These are phyloP conservation scores for Linaria vulgaris DNA, from an alignment of 257 asterid genomes.

Conservation along the genomic window DNA sequence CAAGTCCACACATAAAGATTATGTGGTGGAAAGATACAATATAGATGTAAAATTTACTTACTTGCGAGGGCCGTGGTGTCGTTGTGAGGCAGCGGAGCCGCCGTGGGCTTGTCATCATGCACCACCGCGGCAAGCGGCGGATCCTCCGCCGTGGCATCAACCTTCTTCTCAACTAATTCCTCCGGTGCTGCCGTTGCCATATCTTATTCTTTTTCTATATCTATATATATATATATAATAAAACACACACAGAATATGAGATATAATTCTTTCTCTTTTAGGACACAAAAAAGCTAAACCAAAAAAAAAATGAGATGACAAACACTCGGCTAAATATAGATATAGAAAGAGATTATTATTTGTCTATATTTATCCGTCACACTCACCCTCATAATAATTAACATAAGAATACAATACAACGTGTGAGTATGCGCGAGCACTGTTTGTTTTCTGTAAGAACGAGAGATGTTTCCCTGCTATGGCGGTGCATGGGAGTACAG, in stretches of 20 bases:
- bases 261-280: too few species aligned
- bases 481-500: not conserved
- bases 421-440: not conserved
- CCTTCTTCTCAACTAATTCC: conserved; percentile 11
- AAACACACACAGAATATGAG: not conserved
- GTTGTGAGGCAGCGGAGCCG: conserved; percentile 5
- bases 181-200: not conserved
- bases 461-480: not conserved
- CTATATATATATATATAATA: not conserved
- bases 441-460: not conserved
- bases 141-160: not conserved
- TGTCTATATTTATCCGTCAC: not conserved
- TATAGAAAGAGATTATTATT: not conserved
- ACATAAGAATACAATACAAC: not conserved
- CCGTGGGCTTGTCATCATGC: conserved; percentile 5
- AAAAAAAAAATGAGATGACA: not conserved
- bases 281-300: not conserved
- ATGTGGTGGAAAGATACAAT: too few species aligned
- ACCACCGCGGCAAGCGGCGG: conserved; percentile 12
- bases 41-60: not conserved
- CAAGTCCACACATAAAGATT: too few species aligned
- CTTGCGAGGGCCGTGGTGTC: conserved; percentile 3
- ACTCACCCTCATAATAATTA: not conserved
- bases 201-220: not conserved
- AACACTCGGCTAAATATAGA: not conserved